These are phyloP conservation scores for Salvia sclarea DNA, from an alignment of 305 asterid genomes.

Conservation along the genomic window DNA sequence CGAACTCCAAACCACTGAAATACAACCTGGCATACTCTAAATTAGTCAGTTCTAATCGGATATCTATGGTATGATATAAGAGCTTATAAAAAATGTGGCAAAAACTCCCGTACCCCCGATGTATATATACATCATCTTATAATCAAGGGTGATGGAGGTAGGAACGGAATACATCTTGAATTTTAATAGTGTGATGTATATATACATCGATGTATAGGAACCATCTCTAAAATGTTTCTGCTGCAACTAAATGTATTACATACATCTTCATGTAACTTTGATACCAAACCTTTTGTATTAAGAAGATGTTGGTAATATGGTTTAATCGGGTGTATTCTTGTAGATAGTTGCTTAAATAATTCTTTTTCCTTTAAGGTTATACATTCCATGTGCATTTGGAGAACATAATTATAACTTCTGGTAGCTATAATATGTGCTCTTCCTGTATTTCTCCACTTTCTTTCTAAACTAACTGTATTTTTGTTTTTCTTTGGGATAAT, in stretches of 20 bases:
- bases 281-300: background rate
- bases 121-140: too few species aligned
- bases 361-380: background rate
- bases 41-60: background rate
- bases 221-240: background rate
- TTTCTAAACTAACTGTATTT: slow-evolving; percentile 27
- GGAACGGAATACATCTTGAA: too few species aligned
- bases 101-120: too few species aligned
- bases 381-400: background rate
- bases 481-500: background rate
- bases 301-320: slow-evolving; percentile 19
- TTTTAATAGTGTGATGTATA: too few species aligned
- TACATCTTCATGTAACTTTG: background rate
- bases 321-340: background rate
- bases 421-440: background rate
- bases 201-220: too few species aligned
- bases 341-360: background rate
- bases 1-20: too few species aligned
- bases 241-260: background rate
- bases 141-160: too few species aligned
- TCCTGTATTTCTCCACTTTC: slow-evolving; percentile 9
- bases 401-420: background rate
- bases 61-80: background rate
- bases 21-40: background rate
- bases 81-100: background rate